phyloP scores from a whole-genome alignment of 768 basidiomycete species.

The Holtermanniella nyarrowii region DNA sequence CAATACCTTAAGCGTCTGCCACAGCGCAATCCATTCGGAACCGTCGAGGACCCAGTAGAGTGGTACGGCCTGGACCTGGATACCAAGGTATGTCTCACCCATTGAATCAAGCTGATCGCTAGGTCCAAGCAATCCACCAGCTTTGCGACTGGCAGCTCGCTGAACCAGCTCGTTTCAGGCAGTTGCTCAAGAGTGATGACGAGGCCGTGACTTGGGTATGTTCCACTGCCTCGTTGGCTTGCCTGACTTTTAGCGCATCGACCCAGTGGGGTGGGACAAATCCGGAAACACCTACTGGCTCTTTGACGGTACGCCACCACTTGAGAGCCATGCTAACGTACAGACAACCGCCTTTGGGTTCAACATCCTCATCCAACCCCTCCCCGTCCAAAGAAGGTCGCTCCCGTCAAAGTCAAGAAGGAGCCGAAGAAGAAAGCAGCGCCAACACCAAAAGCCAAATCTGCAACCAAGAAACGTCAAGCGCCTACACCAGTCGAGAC shows the following conservation, averaged over 20 bases:
- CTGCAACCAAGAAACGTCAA: slow-evolving; percentile 12
- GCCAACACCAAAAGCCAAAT: slow-evolving; percentile 21
- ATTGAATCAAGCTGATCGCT: background rate
- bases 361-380: slow-evolving; percentile 25
- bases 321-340: background rate
- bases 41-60: slow-evolving; percentile 23
- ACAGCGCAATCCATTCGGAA: slow-evolving; percentile 22
- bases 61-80: slow-evolving; percentile 35
- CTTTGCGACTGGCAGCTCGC: slow-evolving; percentile 42
- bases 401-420: slow-evolving; percentile 2
- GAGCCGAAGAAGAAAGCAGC: background rate
- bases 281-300: slow-evolving; percentile 39
- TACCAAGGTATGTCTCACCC: slow-evolving; percentile 22
- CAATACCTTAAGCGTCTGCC: slow-evolving; percentile 30
- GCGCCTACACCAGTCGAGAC: slow-evolving; percentile 7
- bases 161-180: slow-evolving; percentile 37
- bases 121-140: slow-evolving; percentile 37
- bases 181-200: slow-evolving; percentile 34
- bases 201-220: slow-evolving; percentile 33
- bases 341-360: slow-evolving; percentile 40
- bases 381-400: slow-evolving; percentile 24
- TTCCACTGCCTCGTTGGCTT: background rate
- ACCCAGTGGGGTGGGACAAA: slow-evolving; percentile 41
- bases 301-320: slow-evolving; percentile 34
- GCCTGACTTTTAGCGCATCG: slow-evolving; percentile 28